phyloP scores from a whole-genome alignment of 352 stramenopile genomes.

The Phytopythium litorale region DNA sequence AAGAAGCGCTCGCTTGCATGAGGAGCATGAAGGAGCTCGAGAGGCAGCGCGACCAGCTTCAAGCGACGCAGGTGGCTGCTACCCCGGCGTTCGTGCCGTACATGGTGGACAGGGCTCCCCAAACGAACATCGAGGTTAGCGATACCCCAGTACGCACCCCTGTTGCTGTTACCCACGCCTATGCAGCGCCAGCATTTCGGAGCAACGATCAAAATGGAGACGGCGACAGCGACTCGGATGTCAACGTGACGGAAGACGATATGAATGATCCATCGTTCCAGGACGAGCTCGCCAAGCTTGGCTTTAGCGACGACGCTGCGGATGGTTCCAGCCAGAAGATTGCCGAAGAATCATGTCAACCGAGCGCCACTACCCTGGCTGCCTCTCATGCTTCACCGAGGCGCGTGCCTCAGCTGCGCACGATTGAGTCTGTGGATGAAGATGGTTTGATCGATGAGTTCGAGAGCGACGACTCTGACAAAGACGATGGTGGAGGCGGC shows the following conservation, averaged over 20 bases:
- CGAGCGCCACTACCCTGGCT: neutral
- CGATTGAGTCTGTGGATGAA: slow-evolving; percentile 42
- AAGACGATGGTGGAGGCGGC: neutral
- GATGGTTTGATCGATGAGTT: slow-evolving; percentile 63
- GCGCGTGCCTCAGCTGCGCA: neutral
- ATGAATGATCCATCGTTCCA: slow-evolving; percentile 53
- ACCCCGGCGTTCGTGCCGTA: neutral
- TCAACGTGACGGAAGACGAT: slow-evolving; percentile 56
- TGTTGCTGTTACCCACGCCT: slow-evolving; percentile 12
- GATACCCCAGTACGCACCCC: neutral
- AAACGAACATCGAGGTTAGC: neutral
- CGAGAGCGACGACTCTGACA: slow-evolving; percentile 5
- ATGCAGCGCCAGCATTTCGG: slow-evolving; percentile 8
- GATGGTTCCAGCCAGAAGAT: neutral
- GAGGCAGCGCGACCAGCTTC: slow-evolving; percentile 15
- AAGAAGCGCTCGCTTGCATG: slow-evolving; percentile 51
- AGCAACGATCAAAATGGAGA: slow-evolving; percentile 1
- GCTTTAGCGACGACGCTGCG: slow-evolving; percentile 12
- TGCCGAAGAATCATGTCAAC: neutral
- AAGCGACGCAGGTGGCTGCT: neutral
- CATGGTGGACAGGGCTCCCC: neutral
- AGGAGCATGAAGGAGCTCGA: slow-evolving; percentile 61
- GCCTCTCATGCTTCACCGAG: neutral
- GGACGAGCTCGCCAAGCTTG: slow-evolving; percentile 38
- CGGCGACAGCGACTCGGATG: slow-evolving; percentile 22